These are phyloP conservation scores for Heteromeles arbutifolia DNA, from an alignment of 306 rosid species.

Conservation along the genomic window DNA sequence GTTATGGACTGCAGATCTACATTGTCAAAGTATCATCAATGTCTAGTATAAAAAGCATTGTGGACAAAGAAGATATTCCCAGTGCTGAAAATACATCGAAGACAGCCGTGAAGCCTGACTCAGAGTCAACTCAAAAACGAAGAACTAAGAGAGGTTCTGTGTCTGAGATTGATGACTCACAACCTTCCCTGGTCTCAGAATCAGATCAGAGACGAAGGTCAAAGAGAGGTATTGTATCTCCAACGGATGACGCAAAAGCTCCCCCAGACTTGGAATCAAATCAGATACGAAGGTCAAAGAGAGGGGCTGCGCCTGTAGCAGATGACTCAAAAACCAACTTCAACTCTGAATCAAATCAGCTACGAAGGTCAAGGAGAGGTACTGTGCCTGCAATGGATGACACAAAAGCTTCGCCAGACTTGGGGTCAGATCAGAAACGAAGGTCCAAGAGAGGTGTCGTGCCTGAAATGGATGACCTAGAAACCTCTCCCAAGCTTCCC, in stretches of 20 bases:
- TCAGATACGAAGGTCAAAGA: constrained; percentile 8
- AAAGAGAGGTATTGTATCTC: constrained; percentile 4
- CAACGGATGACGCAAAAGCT: constrained; percentile 17
- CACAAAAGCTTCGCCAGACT: constrained; percentile 16
- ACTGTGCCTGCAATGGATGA: constrained; percentile 12
- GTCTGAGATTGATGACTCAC: not conserved
- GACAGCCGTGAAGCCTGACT: not conserved
- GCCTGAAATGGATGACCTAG: not conserved
- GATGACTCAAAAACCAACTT: not conserved
- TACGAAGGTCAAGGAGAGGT: constrained; percentile 7
- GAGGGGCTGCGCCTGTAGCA: not conserved
- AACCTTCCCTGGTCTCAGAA: constrained; percentile 7
- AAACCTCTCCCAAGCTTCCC: too few relatives aligned
- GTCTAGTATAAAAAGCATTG: not conserved
- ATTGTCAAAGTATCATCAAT: not conserved
- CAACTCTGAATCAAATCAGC: constrained; percentile 12
- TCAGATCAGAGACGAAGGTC: constrained; percentile 8
- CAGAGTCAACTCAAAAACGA: not conserved
- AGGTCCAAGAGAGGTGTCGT: not conserved
- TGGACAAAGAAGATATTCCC: not conserved
- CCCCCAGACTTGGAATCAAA: constrained; percentile 10
- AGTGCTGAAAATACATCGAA: constrained; percentile 5
- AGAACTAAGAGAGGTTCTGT: constrained; percentile 6
- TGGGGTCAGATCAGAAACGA: not conserved
- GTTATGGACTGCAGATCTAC: not conserved